Conservation (phyloP, 106 monocot species). For the Dioscorea zingiberensis region DNA sequence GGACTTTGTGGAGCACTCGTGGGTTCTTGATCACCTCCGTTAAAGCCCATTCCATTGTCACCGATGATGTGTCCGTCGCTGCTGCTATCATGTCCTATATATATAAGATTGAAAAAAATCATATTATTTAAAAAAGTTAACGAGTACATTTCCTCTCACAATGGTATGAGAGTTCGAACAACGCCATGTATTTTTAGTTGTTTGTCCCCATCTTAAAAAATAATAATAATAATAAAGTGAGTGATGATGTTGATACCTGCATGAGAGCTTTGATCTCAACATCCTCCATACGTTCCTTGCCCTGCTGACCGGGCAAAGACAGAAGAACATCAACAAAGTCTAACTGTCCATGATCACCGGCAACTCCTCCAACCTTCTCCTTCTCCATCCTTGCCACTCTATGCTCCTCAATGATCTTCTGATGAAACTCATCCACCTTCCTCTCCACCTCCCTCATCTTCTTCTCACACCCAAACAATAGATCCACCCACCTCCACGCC, state of each 20-base stretch:
- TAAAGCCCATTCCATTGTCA: conserved; percentile 92
- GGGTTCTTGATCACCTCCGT: conserved; percentile 71
- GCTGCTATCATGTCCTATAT: conserved; percentile 91
- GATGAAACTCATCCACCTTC: conserved; percentile 83
- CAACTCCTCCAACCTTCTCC: conserved; percentile 15
- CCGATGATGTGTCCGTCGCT: conserved; percentile 74
- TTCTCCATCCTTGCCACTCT: conserved; percentile 13
- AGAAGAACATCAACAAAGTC: conserved; percentile 94
- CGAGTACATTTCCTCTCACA: too few relatives aligned
- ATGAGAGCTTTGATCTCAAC: conserved; percentile 81
- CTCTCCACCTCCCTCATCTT: conserved; percentile 83
- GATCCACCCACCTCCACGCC: conserved; percentile 78
- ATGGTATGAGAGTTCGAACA: too few relatives aligned
- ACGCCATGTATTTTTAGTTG: too few relatives aligned
- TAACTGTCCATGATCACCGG: too few relatives aligned
- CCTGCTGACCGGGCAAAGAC: conserved; percentile 78
- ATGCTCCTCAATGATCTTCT: conserved; percentile 63
- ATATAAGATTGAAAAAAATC: not conserved
- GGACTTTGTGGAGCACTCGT: conserved; percentile 48
- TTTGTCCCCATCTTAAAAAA: too few relatives aligned
- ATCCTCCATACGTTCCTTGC: conserved; percentile 75
- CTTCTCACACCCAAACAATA: conserved; percentile 57
- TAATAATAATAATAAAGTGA: too few relatives aligned
- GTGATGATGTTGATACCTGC: conserved; percentile 72
- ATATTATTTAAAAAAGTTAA: not conserved